Conservation (phyloP, 2,329 filamentous ascomycete genomes). For the Aspergillus aculeatus region DNA sequence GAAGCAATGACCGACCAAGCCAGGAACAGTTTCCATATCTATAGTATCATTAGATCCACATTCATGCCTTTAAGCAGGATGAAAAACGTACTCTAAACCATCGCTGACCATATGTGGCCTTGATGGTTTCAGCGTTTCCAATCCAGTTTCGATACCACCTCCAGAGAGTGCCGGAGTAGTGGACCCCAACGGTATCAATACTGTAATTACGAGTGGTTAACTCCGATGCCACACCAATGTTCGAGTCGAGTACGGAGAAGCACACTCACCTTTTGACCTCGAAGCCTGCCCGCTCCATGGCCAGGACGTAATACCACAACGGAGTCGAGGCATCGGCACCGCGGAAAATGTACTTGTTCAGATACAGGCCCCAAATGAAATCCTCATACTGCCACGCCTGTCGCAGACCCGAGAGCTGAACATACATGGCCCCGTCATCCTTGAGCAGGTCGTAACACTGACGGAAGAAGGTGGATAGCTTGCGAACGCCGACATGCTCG, state of each 20-base stretch:
- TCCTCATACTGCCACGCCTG: constrained; percentile 92
- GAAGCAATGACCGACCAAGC: constrained; percentile 74
- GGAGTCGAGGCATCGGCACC: constrained; percentile 87
- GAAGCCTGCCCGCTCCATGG: constrained; percentile 74
- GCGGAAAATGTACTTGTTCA: constrained; percentile 96
- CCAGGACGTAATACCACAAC: constrained; percentile 73
- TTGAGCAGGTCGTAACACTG: constrained; percentile 88
- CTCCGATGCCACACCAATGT: neutral
- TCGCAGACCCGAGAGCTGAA: constrained; percentile 82
- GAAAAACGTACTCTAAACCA: constrained; percentile 77
- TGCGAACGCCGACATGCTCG: constrained; percentile 85
- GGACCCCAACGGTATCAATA: constrained; percentile 82
- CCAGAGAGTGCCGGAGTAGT: constrained; percentile 89
- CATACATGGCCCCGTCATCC: constrained; percentile 83
- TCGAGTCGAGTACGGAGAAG: neutral
- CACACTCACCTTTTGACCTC: constrained; percentile 66
- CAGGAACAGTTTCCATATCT: constrained; percentile 82
- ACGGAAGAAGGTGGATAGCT: constrained; percentile 70
- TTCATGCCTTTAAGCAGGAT: no score
- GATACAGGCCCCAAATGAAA: constrained; percentile 87
- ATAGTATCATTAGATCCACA: constrained; percentile 4
- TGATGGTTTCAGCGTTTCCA: constrained; percentile 77
- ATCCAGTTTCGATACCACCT: constrained; percentile 94
- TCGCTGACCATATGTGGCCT: constrained; percentile 79
- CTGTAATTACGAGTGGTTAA: constrained; percentile 5